Conservation (phyloP, 805 yeast species). For the Spathaspora boniae region DNA sequence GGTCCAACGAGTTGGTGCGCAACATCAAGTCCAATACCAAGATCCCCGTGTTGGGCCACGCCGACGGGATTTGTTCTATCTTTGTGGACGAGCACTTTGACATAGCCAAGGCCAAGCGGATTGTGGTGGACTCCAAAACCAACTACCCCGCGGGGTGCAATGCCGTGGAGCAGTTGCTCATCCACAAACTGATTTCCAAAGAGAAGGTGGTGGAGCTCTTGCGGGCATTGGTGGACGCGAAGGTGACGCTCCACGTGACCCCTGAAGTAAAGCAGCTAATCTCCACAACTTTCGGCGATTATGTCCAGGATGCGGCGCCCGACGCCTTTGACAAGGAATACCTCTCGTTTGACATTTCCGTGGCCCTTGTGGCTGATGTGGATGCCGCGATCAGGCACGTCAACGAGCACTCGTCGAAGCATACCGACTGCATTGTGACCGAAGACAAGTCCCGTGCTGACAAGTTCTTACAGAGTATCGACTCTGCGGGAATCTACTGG, state of each 20-base stretch:
- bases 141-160: conserved; percentile 99
- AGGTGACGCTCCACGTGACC: conserved; percentile 73
- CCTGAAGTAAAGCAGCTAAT: conserved; percentile 41
- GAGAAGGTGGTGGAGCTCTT: conserved; percentile 22
- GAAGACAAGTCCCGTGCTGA: conserved; percentile 70
- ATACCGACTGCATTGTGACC: conserved; percentile 90
- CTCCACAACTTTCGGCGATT: conserved; percentile 17
- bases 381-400: conserved; percentile 81
- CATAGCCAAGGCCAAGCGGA: conserved; percentile 67
- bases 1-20: conserved; percentile 89
- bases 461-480: conserved; percentile 75
- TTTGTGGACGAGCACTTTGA: conserved; percentile 80
- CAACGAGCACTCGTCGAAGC: conserved; percentile 89
- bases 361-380: conserved; percentile 55
- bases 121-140: conserved; percentile 84
- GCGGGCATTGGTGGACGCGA: conserved; percentile 49
- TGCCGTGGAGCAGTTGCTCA: conserved; percentile 83
- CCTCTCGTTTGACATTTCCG: conserved; percentile 78
- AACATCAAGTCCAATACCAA: conserved; percentile 83
- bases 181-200: conserved; percentile 45
- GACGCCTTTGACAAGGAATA: conserved; percentile 82
- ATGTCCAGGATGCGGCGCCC: conserved; percentile 48
- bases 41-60: conserved; percentile 97
- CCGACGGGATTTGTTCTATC: conserved; percentile 94
- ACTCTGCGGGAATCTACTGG: conserved; percentile 97